phyloP scores from a whole-genome alignment of 1,139 yeast species.

The Blastobotrys aristatus region DNA sequence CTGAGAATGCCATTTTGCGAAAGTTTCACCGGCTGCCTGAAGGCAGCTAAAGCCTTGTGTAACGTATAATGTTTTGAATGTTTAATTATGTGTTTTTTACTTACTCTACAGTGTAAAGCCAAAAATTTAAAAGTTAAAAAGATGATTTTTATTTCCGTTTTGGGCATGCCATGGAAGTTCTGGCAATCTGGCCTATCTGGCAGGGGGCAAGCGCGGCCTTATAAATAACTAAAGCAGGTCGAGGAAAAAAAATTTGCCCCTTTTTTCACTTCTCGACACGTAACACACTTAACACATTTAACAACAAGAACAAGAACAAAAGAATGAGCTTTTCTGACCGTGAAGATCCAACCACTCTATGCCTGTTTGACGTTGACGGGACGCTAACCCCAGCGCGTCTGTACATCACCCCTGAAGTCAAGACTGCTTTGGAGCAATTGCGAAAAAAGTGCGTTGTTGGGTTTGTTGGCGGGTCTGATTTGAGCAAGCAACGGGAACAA shows the following conservation, averaged over 20 bases:
- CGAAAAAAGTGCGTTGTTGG: conserved; percentile 93
- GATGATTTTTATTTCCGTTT: background rate
- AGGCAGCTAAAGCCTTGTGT: background rate
- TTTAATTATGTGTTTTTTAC: background rate
- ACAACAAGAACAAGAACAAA: background rate
- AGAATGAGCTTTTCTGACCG: conserved; percentile 31
- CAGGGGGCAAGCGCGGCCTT: too few species aligned
- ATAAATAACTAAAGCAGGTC: background rate
- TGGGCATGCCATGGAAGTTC: too few species aligned
- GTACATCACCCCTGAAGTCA: conserved; percentile 73
- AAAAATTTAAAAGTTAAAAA: too few species aligned
- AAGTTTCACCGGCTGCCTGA: conserved; percentile 13
- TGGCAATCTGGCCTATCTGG: too few species aligned
- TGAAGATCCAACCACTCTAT: conserved; percentile 41
- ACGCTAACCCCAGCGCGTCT: conserved; percentile 97
- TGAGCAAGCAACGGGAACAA: conserved; percentile 92
- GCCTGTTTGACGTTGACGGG: conserved; percentile 96
- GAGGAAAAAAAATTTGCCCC: background rate
- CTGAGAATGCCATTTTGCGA: conserved; percentile 38
- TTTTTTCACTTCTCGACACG: background rate
- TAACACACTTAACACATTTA: background rate
- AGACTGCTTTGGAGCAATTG: conserved; percentile 59
- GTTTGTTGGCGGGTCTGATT: conserved; percentile 97
- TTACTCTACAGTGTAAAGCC: too few species aligned
- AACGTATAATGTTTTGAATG: conserved; percentile 1